Conservation (phyloP, 2,329 filamentous ascomycete genomes). For the Westerdykella sp. region DNA sequence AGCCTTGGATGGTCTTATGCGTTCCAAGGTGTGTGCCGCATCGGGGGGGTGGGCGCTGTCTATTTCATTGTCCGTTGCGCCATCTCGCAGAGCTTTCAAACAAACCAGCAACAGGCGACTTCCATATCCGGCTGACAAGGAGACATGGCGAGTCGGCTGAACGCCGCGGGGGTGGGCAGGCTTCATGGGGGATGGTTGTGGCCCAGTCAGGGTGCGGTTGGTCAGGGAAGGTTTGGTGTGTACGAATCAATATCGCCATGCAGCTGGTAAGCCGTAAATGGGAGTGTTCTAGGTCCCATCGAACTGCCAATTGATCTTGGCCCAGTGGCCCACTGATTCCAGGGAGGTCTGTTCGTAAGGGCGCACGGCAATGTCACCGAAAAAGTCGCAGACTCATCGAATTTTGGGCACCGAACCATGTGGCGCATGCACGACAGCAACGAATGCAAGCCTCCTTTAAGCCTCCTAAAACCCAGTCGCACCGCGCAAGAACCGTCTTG, state of each 20-base stretch:
- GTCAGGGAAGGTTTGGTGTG: conserved; percentile 13
- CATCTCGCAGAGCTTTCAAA: conserved; percentile 10
- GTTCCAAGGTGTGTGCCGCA: neutral
- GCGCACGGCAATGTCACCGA: neutral
- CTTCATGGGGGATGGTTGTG: neutral
- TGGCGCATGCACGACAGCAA: neutral
- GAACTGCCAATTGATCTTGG: neutral
- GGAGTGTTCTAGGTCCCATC: conserved; percentile 12
- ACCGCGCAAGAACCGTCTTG: neutral
- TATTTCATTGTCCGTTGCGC: conserved; percentile 15
- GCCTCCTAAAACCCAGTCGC: neutral
- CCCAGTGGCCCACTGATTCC: conserved; percentile 2
- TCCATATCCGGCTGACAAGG: conserved; percentile 16
- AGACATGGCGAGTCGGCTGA: conserved; percentile 23
- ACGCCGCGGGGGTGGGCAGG: conserved; percentile 6
- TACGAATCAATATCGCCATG: conserved; percentile 22
- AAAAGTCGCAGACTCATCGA: neutral
- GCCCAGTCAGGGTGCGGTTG: conserved; percentile 8
- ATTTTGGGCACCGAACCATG: neutral
- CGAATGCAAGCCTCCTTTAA: no score
- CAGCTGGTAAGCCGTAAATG: conserved; percentile 12
- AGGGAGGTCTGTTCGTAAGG: neutral
- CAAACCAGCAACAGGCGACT: conserved; percentile 7
- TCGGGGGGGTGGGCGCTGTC: conserved; percentile 1
- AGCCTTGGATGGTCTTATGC: neutral